Conservation (phyloP, 2,329 filamentous ascomycete species). For the Aspergillus thermomutatus region DNA sequence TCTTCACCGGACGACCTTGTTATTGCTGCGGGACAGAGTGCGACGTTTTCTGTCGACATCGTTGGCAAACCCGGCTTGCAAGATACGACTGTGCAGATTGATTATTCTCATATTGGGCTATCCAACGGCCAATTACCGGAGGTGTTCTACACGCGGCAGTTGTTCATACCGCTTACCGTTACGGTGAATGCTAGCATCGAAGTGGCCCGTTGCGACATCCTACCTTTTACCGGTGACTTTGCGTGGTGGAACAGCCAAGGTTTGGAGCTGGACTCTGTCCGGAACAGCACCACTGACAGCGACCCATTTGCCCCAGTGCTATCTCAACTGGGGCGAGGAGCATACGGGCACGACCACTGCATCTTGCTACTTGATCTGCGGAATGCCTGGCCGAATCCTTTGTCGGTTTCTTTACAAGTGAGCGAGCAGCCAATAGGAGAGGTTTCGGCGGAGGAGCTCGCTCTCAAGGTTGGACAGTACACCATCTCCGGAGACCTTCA, state of each 20-base stretch:
- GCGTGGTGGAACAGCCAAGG: slow-evolving; percentile 55
- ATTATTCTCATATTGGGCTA: slow-evolving; percentile 79
- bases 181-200: slow-evolving; percentile 93
- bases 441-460: slow-evolving; percentile 15
- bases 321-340: slow-evolving; percentile 37
- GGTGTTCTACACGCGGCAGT: slow-evolving; percentile 78
- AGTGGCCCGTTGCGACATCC: slow-evolving; percentile 71
- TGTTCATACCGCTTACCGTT: slow-evolving; percentile 75
- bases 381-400: slow-evolving; percentile 82
- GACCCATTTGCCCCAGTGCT: slow-evolving; percentile 47
- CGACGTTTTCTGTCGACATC: slow-evolving; percentile 77
- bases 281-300: slow-evolving; percentile 24
- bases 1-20: slow-evolving; percentile 49
- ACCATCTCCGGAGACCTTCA: slow-evolving; percentile 48
- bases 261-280: slow-evolving; percentile 2
- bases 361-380: slow-evolving; percentile 78
- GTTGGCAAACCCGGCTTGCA: slow-evolving; percentile 82
- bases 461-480: slow-evolving; percentile 20
- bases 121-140: slow-evolving; percentile 64
- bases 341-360: slow-evolving; percentile 62
- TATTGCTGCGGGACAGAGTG: slow-evolving; percentile 65
- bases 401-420: slow-evolving; percentile 62
- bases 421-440: slow-evolving; percentile 25
- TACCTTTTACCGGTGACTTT: slow-evolving; percentile 68
- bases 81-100: slow-evolving; percentile 73